A percentile compares a stretch with the other conserved stretches of the same genome.
Conservation (phyloP, 768 basidiomycete genomes). For the Serendipita indica region DNA sequence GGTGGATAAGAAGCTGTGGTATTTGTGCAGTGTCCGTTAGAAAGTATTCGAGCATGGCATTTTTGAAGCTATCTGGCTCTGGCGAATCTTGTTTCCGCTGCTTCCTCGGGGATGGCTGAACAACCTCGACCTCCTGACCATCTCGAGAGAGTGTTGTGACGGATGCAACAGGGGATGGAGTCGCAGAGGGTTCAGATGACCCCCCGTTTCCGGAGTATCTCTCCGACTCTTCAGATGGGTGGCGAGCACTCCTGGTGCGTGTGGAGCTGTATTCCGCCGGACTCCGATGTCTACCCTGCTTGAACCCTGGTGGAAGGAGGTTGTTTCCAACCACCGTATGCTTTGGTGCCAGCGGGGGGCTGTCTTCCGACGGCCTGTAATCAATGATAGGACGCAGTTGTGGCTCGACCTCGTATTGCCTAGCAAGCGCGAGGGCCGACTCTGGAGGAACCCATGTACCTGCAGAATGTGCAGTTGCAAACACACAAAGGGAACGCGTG, state of each 20-base stretch:
- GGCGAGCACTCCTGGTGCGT: neutral
- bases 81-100: constrained; percentile 10
- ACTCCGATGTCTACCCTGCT: neutral
- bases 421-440: constrained; percentile 68
- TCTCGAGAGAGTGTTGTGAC: neutral
- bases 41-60: constrained; percentile 96
- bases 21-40: constrained; percentile 92
- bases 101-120: neutral
- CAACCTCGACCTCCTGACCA: neutral
- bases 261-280: constrained; percentile 3
- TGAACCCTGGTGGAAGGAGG: neutral
- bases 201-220: neutral
- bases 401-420: constrained; percentile 83
- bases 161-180: neutral
- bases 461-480: neutral
- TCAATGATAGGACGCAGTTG: constrained; percentile 87
- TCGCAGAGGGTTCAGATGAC: constrained; percentile 3
- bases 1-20: constrained; percentile 71
- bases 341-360: constrained; percentile 86
- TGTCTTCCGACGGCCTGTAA: constrained; percentile 70
- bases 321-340: constrained; percentile 68
- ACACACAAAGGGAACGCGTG: neutral
- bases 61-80: constrained; percentile 46
- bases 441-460: constrained; percentile 99
- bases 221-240: neutral